Conservation (phyloP, 805 yeast genomes). For the Candida oleophila region DNA sequence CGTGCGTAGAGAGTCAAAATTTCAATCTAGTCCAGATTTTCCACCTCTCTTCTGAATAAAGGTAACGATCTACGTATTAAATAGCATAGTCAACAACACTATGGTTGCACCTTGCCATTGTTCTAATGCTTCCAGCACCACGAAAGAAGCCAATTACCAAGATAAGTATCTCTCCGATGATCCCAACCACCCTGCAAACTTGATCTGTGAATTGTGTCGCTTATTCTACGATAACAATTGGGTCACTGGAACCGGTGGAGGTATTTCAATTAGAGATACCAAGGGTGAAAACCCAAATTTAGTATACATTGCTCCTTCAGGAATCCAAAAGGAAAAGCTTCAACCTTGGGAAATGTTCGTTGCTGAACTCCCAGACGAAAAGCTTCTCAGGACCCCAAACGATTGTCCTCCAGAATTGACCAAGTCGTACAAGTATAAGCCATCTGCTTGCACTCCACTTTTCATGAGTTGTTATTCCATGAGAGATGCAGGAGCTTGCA, state of each 20-base stretch:
- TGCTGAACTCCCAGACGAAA: constrained; percentile 52
- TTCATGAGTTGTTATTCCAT: constrained; percentile 69
- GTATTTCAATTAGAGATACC: constrained; percentile 68
- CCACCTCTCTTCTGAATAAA: too few species aligned
- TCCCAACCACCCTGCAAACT: constrained; percentile 74
- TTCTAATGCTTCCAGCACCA: constrained; percentile 1
- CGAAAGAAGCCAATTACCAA: constrained; percentile 4
- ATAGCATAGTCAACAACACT: too few species aligned
- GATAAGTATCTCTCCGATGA: constrained; percentile 40
- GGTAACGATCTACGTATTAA: too few species aligned
- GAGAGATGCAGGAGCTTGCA: constrained; percentile 85
- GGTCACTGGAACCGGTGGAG: constrained; percentile 98
- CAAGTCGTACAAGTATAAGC: constrained; percentile 54
- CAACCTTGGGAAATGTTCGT: constrained; percentile 80
- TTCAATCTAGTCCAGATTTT: neutral
- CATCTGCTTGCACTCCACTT: constrained; percentile 92
- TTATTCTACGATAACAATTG: constrained; percentile 78
- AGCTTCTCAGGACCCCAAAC: constrained; percentile 60
- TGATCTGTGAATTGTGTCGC: constrained; percentile 79
- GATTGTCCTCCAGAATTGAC: constrained; percentile 37
- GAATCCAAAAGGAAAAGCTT: constrained; percentile 91
- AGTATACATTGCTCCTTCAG: constrained; percentile 88
- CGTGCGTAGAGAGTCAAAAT: neutral
- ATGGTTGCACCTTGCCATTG: constrained; percentile 18
- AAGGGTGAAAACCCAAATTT: constrained; percentile 43